Evolutionary conservation across 2,329 filamentous ascomycete species (phyloP).

Genomic region (Ophiocordyceps robertsii): DNA sequence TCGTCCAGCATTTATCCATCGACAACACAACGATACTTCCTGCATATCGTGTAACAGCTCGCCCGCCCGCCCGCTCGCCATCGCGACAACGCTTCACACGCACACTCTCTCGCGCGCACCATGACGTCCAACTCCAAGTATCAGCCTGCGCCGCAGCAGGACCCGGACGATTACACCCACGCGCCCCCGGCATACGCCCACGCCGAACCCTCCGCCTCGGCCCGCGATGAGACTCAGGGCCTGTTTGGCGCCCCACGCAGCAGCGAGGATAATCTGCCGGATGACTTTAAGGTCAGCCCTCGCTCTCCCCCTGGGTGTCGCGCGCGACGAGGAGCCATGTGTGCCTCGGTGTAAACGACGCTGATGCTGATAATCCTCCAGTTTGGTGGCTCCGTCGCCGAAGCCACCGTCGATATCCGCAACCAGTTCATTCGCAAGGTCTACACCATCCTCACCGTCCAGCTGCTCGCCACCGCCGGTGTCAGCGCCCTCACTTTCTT

Average conservation of each 20-base stretch:
- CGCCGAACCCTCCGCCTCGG: conserved; percentile 30
- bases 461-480: conserved; percentile 72
- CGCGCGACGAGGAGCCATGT: too few relatives aligned
- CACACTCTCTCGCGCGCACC: not conserved
- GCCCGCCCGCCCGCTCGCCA: too few relatives aligned
- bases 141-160: conserved; percentile 67
- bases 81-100: too few relatives aligned
- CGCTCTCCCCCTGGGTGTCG: not conserved
- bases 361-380: conserved; percentile 15
- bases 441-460: conserved; percentile 93
- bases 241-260: conserved; percentile 56
- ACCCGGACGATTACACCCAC: conserved; percentile 71
- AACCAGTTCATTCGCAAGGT: conserved; percentile 97
- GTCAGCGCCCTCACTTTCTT: conserved; percentile 81
- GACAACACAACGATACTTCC: too few relatives aligned
- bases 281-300: conserved; percentile 76
- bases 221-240: conserved; percentile 40
- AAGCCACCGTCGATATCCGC: conserved; percentile 88
- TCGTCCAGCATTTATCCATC: too few relatives aligned
- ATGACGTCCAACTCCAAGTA: conserved; percentile 78
- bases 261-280: conserved; percentile 83
- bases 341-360: too few relatives aligned
- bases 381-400: conserved; percentile 87
- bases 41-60: too few relatives aligned
- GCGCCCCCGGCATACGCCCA: conserved; percentile 66